Base-by-base conservation (phyloP, 208 protist species). In the Crithidia sp. region DNA sequence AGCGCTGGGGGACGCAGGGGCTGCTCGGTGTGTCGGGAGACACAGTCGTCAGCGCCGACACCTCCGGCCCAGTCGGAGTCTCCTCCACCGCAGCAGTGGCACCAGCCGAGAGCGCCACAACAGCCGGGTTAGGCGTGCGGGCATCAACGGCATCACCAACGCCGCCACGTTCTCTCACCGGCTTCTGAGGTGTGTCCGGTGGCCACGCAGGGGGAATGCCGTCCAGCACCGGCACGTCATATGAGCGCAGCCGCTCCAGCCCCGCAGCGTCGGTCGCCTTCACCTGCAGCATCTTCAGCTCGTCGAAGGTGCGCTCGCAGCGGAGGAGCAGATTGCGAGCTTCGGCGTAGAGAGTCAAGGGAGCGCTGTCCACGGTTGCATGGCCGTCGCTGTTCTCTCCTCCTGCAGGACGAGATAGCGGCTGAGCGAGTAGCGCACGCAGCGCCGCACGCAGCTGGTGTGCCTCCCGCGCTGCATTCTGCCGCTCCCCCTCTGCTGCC, bases 261-360 rank as follows among this genome's bases (percentile, higher is more conserved):
- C 65, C 65, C 16, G 45, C 67, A 13, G 58, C 37, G 16, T 83
- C 67, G 8, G 61, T 67, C 2, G 74, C 54, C 10, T 54, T 61
- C 41, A 60, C 36, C 64, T 79, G 78, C 16, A 83, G 73, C 73
- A 70, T 71, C 63, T 69, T 75, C 36, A 83, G 39, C 54, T 82
- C 77, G 14, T 7, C 67, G 17, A 82, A 68, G 36, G 50, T 49
- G n/a, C 16, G 54, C 50, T 72, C 37, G 57, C 67, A 82, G 3
- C 47, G 52, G 12, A 57, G 44, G 6, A 76, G 65, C 0, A 77
- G 55, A 10, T 50, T 44, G 5, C 72, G 71, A n/a, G 67, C 60
- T 41, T 72, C 67, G 10, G 52, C 37, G 71, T 82, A 82, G 7
- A 77, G 55, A 2, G 17, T 28, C 13, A 70, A n/a, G 4, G 77